Conservation (phyloP, 1,284 basidiomycete genomes). For the Testicularia cyperi region DNA sequence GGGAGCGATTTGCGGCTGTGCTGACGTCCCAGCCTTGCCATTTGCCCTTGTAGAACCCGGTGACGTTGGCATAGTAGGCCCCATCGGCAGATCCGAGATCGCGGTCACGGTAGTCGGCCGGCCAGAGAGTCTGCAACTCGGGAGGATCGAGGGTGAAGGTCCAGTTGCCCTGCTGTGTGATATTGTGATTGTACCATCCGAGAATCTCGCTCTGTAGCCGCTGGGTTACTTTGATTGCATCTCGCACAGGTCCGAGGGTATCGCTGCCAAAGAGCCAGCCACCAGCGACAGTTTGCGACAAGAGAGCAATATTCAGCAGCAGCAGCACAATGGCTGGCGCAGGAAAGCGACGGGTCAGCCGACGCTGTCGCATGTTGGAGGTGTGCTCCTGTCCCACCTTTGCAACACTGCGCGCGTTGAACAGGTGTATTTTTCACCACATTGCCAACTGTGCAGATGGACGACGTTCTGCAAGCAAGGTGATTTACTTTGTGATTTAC, state of each 20-base stretch:
- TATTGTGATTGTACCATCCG: conserved; percentile 28
- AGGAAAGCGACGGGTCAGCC: too few species aligned
- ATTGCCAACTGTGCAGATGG: too few species aligned
- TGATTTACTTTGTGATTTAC: too few species aligned
- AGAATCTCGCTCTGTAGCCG: conserved; percentile 13
- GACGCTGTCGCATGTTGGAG: too few species aligned
- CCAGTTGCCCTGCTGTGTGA: conserved; percentile 23
- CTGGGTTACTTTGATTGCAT: conserved; percentile 12
- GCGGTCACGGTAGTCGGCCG: conserved; percentile 4
- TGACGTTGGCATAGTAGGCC: conserved; percentile 20
- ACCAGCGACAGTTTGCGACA: conserved; percentile 8
- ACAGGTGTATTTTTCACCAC: too few species aligned
- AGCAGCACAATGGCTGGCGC: conserved; percentile 2
- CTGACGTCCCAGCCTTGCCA: conserved; percentile 33
- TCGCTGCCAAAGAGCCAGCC: conserved; percentile 20
- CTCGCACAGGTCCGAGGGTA: conserved; percentile 19
- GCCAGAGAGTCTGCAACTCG: conserved; percentile 10
- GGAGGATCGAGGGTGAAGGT: conserved; percentile 19
- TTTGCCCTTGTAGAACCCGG: conserved; percentile 34
- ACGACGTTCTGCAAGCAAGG: too few species aligned
- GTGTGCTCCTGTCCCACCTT: too few species aligned
- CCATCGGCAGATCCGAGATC: conserved; percentile 11
- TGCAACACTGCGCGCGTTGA: too few species aligned
- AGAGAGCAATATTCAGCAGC: not conserved
- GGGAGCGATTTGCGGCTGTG: conserved; percentile 9